Evolutionary conservation across 768 basidiomycete species (phyloP).

Genomic region (Agaricus subrufescens): DNA sequence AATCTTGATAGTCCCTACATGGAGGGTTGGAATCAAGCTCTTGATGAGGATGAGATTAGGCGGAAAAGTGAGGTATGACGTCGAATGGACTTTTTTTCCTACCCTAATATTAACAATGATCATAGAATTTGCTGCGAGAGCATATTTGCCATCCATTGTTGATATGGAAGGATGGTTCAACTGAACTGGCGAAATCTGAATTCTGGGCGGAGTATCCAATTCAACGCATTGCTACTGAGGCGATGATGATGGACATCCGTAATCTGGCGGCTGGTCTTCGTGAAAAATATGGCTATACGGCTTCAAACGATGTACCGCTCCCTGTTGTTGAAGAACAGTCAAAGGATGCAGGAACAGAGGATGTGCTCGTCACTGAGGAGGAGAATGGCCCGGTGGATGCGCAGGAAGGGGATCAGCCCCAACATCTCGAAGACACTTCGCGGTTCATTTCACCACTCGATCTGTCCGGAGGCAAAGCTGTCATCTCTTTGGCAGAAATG

Average conservation of each 20-base stretch:
- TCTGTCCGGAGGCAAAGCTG: slow-evolving; percentile 30
- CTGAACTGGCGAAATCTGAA: slow-evolving; percentile 59
- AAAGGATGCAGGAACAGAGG: neutral
- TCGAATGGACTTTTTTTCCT: neutral
- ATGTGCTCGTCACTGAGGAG: neutral
- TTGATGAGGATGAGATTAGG: slow-evolving; percentile 67
- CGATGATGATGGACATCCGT: slow-evolving; percentile 60
- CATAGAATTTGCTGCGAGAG: slow-evolving; percentile 61
- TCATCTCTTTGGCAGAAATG: slow-evolving; percentile 72
- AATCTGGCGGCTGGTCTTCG: slow-evolving; percentile 50
- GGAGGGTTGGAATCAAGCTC: slow-evolving; percentile 64
- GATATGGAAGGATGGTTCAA: slow-evolving; percentile 57
- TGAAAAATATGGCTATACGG: slow-evolving; percentile 21
- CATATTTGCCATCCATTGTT: slow-evolving; percentile 73
- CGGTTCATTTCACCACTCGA: slow-evolving; percentile 30
- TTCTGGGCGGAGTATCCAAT: slow-evolving; percentile 67
- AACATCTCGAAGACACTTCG: neutral
- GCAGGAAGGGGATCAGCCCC: neutral
- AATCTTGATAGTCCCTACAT: slow-evolving; percentile 53
- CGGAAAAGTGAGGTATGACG: slow-evolving; percentile 63
- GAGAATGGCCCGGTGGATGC: neutral
- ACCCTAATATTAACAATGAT: slow-evolving; percentile 8
- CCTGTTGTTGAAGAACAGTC: neutral
- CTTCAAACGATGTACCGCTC: neutral
- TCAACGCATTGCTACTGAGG: slow-evolving; percentile 61